Base-by-base conservation (phyloP, 164 flowering plant genomes). In the Houttuynia cordata region DNA sequence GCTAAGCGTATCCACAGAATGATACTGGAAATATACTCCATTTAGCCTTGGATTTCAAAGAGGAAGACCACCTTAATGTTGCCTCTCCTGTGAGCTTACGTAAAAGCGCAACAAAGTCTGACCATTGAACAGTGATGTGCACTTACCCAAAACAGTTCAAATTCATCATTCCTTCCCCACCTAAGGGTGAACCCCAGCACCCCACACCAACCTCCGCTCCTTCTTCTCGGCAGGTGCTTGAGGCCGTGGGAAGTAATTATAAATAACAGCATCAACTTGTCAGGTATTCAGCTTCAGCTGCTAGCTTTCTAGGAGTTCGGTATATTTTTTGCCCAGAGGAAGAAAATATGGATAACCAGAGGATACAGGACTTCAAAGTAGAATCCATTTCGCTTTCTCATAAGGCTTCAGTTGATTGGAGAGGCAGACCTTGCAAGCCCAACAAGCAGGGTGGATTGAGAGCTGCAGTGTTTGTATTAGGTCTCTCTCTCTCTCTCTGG, bases 391-490 rank as follows among this genome's bases (percentile, higher is more conserved):
- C 57, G 56, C 61, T 53, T 74, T 37, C 64, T 64, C 63, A 18
- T 23, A 76, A 72, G 53, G 77, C 39, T n/a, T 63, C 81, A n/a
- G 80, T 85, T 69, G 95, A 89, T 73, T 92, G 96, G 96, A 80
- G 86, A 79, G 96, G 96, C 24, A 74, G 86, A 77, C 78, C 96
- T 49, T 84, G 83, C 65, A 71, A 83, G 23, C 80, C 82, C 51
- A 63, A 66, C 64, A 83, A 76, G 42, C 96, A 89, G 78, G 98
- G 96, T 19, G 96, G 96, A 49, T 80, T 83, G 82, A 80, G 59
- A 71, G 93, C 98, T 69, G 96, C 98, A 51, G 63, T 73, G 47
- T 89, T 89, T 77, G 86, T 84, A 67, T 87, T 92, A 51, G 98
- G 96, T 84, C 60, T 59, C 55, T 70, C 61, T 19, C 19, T 51